Evolutionary conservation across 2,329 filamentous ascomycete genomes (phyloP), one percentile per base, ranked within the genome.

Genomic region (Ambrosiella beaveri): DNA sequence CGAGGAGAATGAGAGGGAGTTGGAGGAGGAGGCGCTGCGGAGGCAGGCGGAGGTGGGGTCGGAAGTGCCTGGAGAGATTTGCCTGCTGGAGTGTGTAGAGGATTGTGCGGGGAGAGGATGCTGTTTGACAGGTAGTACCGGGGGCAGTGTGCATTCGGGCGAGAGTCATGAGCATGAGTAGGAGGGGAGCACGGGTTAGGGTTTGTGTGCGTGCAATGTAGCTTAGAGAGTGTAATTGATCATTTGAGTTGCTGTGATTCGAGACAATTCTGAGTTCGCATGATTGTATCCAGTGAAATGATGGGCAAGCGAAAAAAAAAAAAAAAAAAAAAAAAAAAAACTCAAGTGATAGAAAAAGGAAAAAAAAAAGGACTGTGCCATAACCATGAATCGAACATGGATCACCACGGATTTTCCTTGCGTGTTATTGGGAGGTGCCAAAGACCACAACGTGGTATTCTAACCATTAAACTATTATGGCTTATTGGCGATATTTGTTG

Each of bases 71-170:
- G 57, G 47, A 17, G 59, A 59, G 39, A 49, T 57, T 38, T 80
- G 77, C 62, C 68, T 82, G 40, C 69, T 82, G 2, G 76, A 77
- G 61, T 77, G 74, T 57, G 71, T 76, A 8, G 74, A 76, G 53
- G 67, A 75, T 59, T 77, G 74, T 60, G 67, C 69, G 2, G 73
- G 67, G 13, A 68, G 70, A 64, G 73, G 73, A 12, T 77, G 74
- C 67, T 77, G 74, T 63, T 64, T 11, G 40, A 41, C 8, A 3
- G 40, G 40, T 41, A n/a, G 44, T 8, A 17, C 17, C 50, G 37
- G 49, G 44, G 56, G 50, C 36, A 58, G 62, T 44, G 57, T 41
- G 1, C 61, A 62, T 41, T 19, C 35, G 13, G 57, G 47, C 11
- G 50, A 61, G 39, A 45, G 55, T 15, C 51, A 54, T 17, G 60